Evolutionary conservation across 1,284 basidiomycete species (phyloP).

Genomic region (Peniophora sp.): DNA sequence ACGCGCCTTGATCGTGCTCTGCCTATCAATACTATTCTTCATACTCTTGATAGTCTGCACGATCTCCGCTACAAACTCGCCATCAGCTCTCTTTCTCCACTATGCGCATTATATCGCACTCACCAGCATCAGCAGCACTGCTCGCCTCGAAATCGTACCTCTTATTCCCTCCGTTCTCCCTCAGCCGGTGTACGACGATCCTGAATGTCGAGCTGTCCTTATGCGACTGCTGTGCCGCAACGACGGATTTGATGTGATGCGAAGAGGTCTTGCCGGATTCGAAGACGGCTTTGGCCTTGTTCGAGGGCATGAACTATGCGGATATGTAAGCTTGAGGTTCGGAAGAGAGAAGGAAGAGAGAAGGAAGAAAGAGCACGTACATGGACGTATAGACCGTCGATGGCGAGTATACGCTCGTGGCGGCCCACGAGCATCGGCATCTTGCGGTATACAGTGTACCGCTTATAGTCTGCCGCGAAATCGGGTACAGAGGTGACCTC

Average conservation of each 20-base stretch:
- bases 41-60: constrained; percentile 58
- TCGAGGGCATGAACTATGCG: constrained; percentile 80
- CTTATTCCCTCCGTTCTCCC: constrained; percentile 64
- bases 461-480: constrained; percentile 79
- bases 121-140: constrained; percentile 72
- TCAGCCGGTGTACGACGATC: constrained; percentile 54
- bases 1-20: constrained; percentile 48
- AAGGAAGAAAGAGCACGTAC: constrained; percentile 38
- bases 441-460: constrained; percentile 92
- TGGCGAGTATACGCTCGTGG: constrained; percentile 86
- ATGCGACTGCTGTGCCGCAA: constrained; percentile 76
- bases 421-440: constrained; percentile 87
- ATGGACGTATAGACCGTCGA: constrained; percentile 94
- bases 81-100: too few relatives aligned
- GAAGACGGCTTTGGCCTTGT: constrained; percentile 76
- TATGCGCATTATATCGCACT: constrained; percentile 19
- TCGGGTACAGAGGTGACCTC: constrained; percentile 50
- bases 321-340: constrained; percentile 4
- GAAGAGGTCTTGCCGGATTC: constrained; percentile 86
- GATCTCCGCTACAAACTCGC: constrained; percentile 47
- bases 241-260: constrained; percentile 87
- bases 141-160: constrained; percentile 98
- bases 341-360: neutral
- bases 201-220: constrained; percentile 85
- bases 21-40: constrained; percentile 50